Conservation (phyloP, 2,329 filamentous ascomycete genomes). For the Gnomoniopsis sp. region DNA sequence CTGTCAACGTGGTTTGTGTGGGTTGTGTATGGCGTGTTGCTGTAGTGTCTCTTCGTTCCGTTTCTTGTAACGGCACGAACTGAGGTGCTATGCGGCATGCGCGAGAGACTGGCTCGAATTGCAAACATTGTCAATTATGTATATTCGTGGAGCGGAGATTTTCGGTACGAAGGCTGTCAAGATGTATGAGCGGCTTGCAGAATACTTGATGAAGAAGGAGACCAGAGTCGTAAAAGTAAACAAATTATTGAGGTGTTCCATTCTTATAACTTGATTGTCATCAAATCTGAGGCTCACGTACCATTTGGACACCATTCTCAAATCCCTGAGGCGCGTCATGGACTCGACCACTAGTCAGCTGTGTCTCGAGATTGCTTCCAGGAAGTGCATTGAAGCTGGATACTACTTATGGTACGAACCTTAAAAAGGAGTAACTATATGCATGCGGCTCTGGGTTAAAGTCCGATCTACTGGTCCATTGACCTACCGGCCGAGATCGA, state of each 20-base stretch:
- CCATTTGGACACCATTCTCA: not conserved
- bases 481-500: not conserved
- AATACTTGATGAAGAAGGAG: no score
- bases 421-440: not conserved
- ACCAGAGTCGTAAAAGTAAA: no score
- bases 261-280: not conserved
- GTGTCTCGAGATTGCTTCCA: not conserved
- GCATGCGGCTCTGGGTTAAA: not conserved
- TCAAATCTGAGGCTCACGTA: not conserved
- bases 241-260: not conserved
- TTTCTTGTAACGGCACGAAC: not conserved
- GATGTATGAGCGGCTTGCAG: no score
- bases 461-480: not conserved
- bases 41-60: not conserved
- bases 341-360: not conserved
- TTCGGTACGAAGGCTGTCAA: not conserved
- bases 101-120: conserved; percentile 8
- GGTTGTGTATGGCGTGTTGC: not conserved
- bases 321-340: not conserved
- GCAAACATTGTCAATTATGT: conserved; percentile 4
- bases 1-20: not conserved
- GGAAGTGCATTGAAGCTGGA: not conserved
- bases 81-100: not conserved
- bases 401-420: not conserved
- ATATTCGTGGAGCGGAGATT: not conserved